Base-by-base conservation (phyloP, 768 basidiomycete species). In the Clavulina sp. region DNA sequence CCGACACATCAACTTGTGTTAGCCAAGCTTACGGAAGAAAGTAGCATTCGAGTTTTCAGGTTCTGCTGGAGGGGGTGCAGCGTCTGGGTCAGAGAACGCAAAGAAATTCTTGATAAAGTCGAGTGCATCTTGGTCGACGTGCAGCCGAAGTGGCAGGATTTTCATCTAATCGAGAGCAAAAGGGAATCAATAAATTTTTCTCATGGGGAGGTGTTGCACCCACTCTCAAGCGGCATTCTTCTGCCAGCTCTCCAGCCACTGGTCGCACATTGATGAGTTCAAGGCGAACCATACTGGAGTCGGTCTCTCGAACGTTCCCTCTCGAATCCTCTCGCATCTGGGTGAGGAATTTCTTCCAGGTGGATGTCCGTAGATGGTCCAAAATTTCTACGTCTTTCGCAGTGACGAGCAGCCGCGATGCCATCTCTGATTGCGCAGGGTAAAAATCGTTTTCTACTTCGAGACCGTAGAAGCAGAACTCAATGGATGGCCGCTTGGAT, bases 101-200 rank as follows among this genome's bases (percentile, higher is more conserved):
- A 89, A 92, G 65, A 97, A 97, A 54, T 82, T 81, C 70, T 99
- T 99, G 61, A 97, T 66, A 64, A 99, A 99, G 64, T 97, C 95
- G 21, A 99, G 74, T 13, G 95, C 95, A 64, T 99, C 95, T 67
- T 99, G 95, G 63, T 99, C 95, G 26, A 99, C 87, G 63, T 96
- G 87, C 31, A 99, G 68, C 24, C 93, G 73, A 2, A 99, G 69
- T 9, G 95, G 95, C 0, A 91, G 68, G 24, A 97, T 73, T 62
- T 95, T 95, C 23, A 81, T 84, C 89, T 96, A 56, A 1, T 21
- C 41, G 7, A 7, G 52, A 19, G 48, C 28, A 19, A 33, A 33
- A 30, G 32, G 9, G 13, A 13, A 23, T 46, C 7, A 46, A 9
- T 23, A 26, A 16, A 28, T 7, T 9, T 46, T 9, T 7, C 7